These are phyloP conservation scores for Penicillium cosmopolitanum DNA, from an alignment of 495 filamentous ascomycete genomes.

Conservation along the genomic window DNA sequence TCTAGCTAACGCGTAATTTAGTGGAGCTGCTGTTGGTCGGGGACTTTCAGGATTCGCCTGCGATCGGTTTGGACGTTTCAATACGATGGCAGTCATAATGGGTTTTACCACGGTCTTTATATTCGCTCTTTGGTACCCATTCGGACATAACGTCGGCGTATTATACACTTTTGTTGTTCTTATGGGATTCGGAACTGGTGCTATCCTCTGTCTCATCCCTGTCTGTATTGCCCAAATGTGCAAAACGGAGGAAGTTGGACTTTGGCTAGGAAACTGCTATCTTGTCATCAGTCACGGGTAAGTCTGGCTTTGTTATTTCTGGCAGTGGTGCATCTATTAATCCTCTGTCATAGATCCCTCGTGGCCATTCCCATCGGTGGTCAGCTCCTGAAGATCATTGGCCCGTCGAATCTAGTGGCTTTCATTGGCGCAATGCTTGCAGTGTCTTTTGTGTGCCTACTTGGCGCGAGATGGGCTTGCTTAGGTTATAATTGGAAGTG, in stretches of 20 bases:
- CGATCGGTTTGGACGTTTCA: neutral
- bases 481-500: neutral
- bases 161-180: neutral
- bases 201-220: neutral
- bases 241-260: slow-evolving; percentile 2
- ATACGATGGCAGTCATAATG: neutral
- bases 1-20: neutral
- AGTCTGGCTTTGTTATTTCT: neutral
- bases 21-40: neutral
- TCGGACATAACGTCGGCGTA: neutral
- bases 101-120: neutral
- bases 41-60: neutral
- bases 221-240: slow-evolving; percentile 2
- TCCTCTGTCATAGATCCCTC: neutral
- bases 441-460: neutral
- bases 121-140: slow-evolving; percentile 1
- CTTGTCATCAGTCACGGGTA: neutral
- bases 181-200: slow-evolving; percentile 2
- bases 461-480: neutral
- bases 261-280: slow-evolving; percentile 1
- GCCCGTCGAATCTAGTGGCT: neutral
- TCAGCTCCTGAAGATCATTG: slow-evolving; percentile 1
- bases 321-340: neutral
- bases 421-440: slow-evolving; percentile 3
- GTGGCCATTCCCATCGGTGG: neutral